Evolutionary conservation across 176 grass and related monocot genomes (phyloP).

Genomic region (Rhipidocladum racemiflorum): DNA sequence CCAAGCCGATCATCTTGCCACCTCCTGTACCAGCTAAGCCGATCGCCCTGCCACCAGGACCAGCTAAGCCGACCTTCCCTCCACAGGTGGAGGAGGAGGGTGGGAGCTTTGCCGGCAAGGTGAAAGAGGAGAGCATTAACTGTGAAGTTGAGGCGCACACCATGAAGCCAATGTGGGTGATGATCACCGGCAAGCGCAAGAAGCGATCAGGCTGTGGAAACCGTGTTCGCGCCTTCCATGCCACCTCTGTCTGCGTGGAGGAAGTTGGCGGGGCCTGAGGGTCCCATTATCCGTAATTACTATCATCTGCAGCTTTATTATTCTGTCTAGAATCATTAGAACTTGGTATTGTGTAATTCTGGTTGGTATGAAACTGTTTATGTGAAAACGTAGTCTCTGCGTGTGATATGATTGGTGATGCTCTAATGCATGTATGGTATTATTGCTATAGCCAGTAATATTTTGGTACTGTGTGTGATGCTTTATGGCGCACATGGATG

Average conservation of each 20-base stretch:
- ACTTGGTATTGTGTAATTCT: constrained; percentile 40
- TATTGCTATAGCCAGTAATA: neutral
- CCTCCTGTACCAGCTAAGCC: constrained; percentile 21
- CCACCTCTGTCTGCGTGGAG: constrained; percentile 11
- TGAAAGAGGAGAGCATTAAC: neutral
- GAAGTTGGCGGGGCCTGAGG: constrained; percentile 36
- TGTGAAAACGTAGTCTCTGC: constrained; percentile 12
- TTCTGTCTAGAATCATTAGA: constrained; percentile 27
- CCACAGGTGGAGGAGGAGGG: constrained; percentile 24
- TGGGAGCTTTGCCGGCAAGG: neutral
- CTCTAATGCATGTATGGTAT: constrained; percentile 38
- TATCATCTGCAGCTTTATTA: constrained; percentile 11
- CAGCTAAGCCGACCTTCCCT: constrained; percentile 20
- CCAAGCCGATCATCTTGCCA: constrained; percentile 10
- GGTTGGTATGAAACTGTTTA: constrained; percentile 9
- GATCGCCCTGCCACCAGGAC: constrained; percentile 9
- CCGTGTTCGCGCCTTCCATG: constrained; percentile 5
- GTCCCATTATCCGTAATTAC: constrained; percentile 31
- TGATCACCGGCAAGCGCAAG: constrained; percentile 39
- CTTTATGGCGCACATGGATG: neutral
- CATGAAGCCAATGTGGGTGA: constrained; percentile 26
- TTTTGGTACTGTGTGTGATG: neutral
- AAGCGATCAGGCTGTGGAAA: constrained; percentile 42
- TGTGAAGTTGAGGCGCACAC: neutral
- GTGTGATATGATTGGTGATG: constrained; percentile 22